Evolutionary conservation across 1,284 basidiomycete genomes (phyloP), one percentile per base, ranked within the genome.

Genomic region (Rhodotorula sp.): DNA sequence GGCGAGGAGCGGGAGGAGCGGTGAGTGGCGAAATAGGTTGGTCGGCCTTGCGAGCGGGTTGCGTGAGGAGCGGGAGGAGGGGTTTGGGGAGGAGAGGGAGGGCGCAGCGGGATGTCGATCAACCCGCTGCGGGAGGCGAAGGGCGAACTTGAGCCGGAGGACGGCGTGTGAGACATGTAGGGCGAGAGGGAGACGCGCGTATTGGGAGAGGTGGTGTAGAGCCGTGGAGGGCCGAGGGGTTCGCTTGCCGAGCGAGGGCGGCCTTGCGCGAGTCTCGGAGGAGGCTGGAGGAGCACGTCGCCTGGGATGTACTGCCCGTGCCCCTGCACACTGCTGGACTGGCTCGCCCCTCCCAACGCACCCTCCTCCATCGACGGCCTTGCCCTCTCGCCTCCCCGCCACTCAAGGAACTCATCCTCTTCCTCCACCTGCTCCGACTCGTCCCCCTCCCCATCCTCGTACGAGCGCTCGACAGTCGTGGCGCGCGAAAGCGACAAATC

Each of bases 191-290:
- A 10, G 28, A 18, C 26, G 20, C 26, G 26, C 18, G 37, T 57
- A n/a, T n/a, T n/a, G 15, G 24, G 15, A 18, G 37, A 40, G 13
- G 37, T 40, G 26, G 15, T 13, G 55, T 37, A 24, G 47, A 2
- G 52, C 16, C 20, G 24, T 15, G 24, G 52, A 44, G 16, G 18
- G 26, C 60, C 64, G 34, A 65, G 58, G 11, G 64, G 64, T 9
- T 59, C 68, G n/a, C 56, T 60, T 26, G 64, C 68, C 0, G 68
- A 66, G 1, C 66, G 62, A 10, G 66, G 69, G n/a, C 68, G 60
- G 18, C 50, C 51, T 2, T 67, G 37, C 30, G 46, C 30, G 47
- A 24, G 44, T 8, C 28, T 4, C 16, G 28, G 24, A 0, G 53
- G 46, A n/a, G 31, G 44, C 20, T 15, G 24, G 46, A 48, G 55